Conservation (phyloP, 768 basidiomycete species). For the Mycena galericulata region DNA sequence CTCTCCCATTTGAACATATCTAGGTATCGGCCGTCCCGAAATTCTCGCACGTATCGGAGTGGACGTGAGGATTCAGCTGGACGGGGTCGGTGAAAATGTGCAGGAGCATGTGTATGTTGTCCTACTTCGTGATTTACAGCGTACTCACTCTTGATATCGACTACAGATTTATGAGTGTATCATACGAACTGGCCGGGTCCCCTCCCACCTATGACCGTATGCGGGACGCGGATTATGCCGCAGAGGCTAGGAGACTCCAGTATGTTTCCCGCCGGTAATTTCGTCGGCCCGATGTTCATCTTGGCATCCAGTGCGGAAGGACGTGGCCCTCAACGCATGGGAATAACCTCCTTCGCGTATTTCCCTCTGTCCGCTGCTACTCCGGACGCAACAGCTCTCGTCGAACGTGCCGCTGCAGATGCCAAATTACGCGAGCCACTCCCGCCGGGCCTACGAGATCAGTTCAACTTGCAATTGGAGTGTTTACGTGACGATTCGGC, state of each 20-base stretch:
- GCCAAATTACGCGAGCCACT: conserved; percentile 36
- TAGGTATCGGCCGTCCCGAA: conserved; percentile 21
- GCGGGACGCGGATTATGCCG: conserved; percentile 39
- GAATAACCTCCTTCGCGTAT: conserved; percentile 44
- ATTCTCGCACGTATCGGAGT: conserved; percentile 56
- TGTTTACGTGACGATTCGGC: conserved; percentile 39
- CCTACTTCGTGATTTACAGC: neutral
- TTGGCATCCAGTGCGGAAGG: neutral
- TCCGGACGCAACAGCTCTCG: conserved; percentile 16
- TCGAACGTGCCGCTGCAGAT: neutral
- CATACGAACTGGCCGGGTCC: conserved; percentile 33
- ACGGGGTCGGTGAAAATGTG: conserved; percentile 66
- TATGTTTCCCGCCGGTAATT: conserved; percentile 29
- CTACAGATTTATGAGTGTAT: conserved; percentile 13
- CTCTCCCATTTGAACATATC: neutral
- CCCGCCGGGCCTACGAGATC: conserved; percentile 51
- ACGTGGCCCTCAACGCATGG: conserved; percentile 15
- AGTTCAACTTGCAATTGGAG: conserved; percentile 53
- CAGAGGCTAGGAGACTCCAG: conserved; percentile 49
- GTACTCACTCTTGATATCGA: neutral
- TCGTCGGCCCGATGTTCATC: neutral
- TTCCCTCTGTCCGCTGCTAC: conserved; percentile 41
- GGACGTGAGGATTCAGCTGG: conserved; percentile 41
- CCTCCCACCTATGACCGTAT: conserved; percentile 42
- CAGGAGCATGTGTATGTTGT: conserved; percentile 57